These are phyloP conservation scores for Andrographis paniculata DNA, from an alignment of 305 asterid genomes.

Conservation along the genomic window DNA sequence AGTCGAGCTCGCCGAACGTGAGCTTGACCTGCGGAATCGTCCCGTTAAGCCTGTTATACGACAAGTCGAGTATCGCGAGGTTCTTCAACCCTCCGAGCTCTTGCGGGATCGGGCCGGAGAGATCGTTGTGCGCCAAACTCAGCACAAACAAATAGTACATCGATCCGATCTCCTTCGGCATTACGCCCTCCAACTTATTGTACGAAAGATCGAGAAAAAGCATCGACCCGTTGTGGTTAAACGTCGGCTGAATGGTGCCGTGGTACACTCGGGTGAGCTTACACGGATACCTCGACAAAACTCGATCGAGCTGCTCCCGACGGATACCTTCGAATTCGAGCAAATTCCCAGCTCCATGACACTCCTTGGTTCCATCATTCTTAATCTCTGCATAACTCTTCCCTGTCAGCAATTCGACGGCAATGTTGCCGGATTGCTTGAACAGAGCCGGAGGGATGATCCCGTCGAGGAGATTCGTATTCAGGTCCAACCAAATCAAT, in stretches of 20 bases:
- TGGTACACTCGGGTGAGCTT: conserved; percentile 59
- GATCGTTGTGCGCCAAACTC: conserved; percentile 73
- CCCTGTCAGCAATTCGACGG: conserved; percentile 49
- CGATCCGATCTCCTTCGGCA: conserved; percentile 81
- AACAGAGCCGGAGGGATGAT: conserved; percentile 57
- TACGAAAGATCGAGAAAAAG: conserved; percentile 88
- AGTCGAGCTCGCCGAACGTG: conserved; percentile 57
- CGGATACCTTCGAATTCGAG: conserved; percentile 88
- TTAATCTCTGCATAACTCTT: conserved; percentile 61
- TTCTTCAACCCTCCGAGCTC: conserved; percentile 67
- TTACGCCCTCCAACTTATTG: conserved; percentile 60
- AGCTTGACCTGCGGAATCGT: conserved; percentile 64
- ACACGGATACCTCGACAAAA: conserved; percentile 73
- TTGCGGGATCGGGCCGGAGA: conserved; percentile 76
- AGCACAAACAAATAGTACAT: conserved; percentile 65
- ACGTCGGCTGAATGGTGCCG: conserved; percentile 68
- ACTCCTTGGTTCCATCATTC: conserved; percentile 77
- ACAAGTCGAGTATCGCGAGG: conserved; percentile 81
- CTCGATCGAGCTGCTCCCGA: conserved; percentile 51
- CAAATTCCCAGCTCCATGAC: conserved; percentile 93
- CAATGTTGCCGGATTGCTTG: conserved; percentile 89
- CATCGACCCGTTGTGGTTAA: conserved; percentile 89
- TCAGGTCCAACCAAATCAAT: conserved; percentile 82
- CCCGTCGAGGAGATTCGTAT: conserved; percentile 55
- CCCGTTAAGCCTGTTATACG: conserved; percentile 64